Evolutionary conservation across 345 rosid species (phyloP), one percentile per base, ranked within the genome.

Genomic region (Capsella bursapastoris): DNA sequence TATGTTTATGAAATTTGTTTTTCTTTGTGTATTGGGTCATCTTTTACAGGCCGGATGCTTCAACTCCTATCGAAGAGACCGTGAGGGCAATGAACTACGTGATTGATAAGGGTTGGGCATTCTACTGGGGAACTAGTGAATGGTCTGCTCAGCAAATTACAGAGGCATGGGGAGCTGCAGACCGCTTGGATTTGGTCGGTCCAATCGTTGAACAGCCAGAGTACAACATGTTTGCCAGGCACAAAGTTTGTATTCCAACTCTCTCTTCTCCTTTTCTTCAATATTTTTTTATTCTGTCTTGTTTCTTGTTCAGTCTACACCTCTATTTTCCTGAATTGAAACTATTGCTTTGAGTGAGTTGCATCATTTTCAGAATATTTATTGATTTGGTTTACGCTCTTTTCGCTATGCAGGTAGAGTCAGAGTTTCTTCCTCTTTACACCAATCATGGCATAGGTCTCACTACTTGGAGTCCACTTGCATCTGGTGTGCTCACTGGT

Each of bases 91-190:
- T 95, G 97, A 95, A 92, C 72, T 82, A 89, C 60, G 96, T 92
- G 68, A 92, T 95, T 49, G 99, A 95, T 71, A 92, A 95, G 68
- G 99, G 99, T 4, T 89, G 92, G 99, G 98, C 99, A 5, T 95
- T 95, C 68, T 95, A 95, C 68, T 95, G 99, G 98, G 99, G 98
- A 3, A 95, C 99, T 12, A 95, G 98, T 72, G 99, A 95, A 82
- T 95, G 98, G 99, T 86, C 99, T 1, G 89, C 97, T 2, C 99
- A 95, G 51, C 99, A 95, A 76, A 88, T 95, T 75, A 95, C 99
- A 11, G 99, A 92, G 77, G 99, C 99, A 5, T 95, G 97, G 98
- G 97, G 93, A 41, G 40, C 87, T 71, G 99, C 97, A 0, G 86
- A 92, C 74, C 84, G 88, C 67, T 66, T 92, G 83, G 99, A 92